Evolutionary conservation across 1,284 basidiomycete species (phyloP).

Genomic region (Volvariella surrecta): DNA sequence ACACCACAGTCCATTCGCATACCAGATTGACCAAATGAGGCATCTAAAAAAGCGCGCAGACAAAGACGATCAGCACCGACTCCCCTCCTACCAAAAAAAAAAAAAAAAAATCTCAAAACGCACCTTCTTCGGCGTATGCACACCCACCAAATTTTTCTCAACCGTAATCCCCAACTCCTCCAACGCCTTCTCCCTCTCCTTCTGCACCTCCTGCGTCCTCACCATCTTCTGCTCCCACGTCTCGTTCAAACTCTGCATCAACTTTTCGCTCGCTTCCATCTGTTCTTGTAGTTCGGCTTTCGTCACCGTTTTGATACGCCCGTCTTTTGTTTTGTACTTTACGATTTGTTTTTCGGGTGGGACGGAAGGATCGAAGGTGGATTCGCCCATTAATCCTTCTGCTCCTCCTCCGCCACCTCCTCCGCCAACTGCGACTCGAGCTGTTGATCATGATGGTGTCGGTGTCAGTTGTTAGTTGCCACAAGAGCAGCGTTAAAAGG

Average conservation of each 20-base stretch:
- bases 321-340: slow-evolving; percentile 89
- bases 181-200: slow-evolving; percentile 92
- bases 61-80: slow-evolving; percentile 15
- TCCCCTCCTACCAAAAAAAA: slow-evolving; percentile 5
- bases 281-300: slow-evolving; percentile 97
- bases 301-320: slow-evolving; percentile 90
- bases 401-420: slow-evolving; percentile 50
- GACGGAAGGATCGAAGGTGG: slow-evolving; percentile 79
- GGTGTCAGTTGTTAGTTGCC: background rate
- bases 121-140: slow-evolving; percentile 98
- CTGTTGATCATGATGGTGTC: background rate
- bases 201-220: slow-evolving; percentile 91
- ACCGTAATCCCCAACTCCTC: slow-evolving; percentile 97
- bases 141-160: slow-evolving; percentile 91
- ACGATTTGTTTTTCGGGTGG: slow-evolving; percentile 96
- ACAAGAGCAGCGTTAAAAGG: slow-evolving; percentile 11
- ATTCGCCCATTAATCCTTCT: slow-evolving; percentile 56
- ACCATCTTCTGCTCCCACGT: slow-evolving; percentile 97
- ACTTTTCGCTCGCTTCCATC: slow-evolving; percentile 92
- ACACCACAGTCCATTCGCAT: slow-evolving; percentile 24
- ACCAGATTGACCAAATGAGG: slow-evolving; percentile 94
- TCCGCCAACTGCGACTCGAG: slow-evolving; percentile 6
- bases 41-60: slow-evolving; percentile 68
- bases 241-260: slow-evolving; percentile 94
- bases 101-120: slow-evolving; percentile 14